A percentile compares a stretch with the other conserved stretches of the same genome.
These are phyloP conservation scores for Mimosa bimucronata DNA, from an alignment of 306 rosid genomes.

Conservation along the genomic window DNA sequence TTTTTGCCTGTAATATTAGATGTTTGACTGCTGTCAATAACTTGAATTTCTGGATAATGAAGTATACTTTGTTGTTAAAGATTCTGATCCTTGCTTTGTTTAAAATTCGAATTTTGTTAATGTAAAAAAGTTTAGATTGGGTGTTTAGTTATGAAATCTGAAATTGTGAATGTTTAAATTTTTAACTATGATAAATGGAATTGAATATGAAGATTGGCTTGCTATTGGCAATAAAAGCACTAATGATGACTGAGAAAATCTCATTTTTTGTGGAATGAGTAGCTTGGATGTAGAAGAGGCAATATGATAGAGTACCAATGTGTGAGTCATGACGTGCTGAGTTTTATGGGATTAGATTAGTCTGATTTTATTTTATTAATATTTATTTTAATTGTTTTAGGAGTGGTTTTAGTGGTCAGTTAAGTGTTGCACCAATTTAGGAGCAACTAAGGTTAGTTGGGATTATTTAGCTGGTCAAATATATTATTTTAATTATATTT, in stretches of 20 bases:
- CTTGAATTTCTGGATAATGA: background rate
- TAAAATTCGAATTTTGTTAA: background rate
- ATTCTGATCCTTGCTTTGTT: background rate
- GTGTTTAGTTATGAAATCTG: background rate
- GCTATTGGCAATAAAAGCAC: too few species aligned
- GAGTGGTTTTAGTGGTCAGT: too few species aligned
- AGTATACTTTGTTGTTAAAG: background rate
- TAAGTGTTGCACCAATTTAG: too few species aligned
- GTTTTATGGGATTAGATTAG: too few species aligned
- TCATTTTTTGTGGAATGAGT: background rate
- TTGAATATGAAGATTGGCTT: background rate
- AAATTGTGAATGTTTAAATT: background rate
- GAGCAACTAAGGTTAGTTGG: too few species aligned
- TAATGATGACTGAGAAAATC: background rate
- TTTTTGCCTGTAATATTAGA: background rate
- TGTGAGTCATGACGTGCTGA: too few species aligned
- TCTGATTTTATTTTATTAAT: too few species aligned
- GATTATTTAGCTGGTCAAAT: too few species aligned
- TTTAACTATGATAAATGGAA: background rate
- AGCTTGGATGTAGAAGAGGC: constrained; percentile 1
- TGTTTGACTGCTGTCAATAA: constrained; percentile 9
- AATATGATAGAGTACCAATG: too few species aligned
- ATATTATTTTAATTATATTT: too few species aligned
- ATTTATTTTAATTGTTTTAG: too few species aligned
- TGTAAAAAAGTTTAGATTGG: background rate